phyloP scores from a whole-genome alignment of 1,284 basidiomycete species.

The Hemileia vastatrix region DNA sequence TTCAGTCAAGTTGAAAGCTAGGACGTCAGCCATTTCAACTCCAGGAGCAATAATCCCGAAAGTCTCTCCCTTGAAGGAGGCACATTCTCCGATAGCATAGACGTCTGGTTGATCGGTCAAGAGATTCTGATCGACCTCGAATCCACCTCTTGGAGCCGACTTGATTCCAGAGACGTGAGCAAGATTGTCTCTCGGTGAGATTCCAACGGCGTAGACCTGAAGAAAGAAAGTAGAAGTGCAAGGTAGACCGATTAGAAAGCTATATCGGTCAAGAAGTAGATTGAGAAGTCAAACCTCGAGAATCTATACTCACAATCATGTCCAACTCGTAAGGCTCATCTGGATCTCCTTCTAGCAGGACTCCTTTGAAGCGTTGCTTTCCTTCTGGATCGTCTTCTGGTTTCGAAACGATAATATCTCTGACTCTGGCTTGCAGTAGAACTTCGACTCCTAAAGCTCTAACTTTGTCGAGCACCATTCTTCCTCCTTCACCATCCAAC shows the following conservation, averaged over 20 bases:
- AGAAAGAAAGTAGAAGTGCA: too few species aligned
- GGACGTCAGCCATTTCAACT: constrained; percentile 64
- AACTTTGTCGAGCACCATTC: constrained; percentile 60
- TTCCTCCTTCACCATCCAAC: constrained; percentile 59
- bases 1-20: constrained; percentile 61
- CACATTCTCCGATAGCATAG: constrained; percentile 68
- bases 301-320: constrained; percentile 47
- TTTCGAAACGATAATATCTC: constrained; percentile 45
- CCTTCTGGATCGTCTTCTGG: constrained; percentile 20
- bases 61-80: constrained; percentile 58
- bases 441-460: constrained; percentile 59
- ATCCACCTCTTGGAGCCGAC: constrained; percentile 52
- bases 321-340: constrained; percentile 41
- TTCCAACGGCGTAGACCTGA: too few species aligned
- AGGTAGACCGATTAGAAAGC: constrained; percentile 59
- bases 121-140: constrained; percentile 55
- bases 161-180: constrained; percentile 52
- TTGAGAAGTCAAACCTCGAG: constrained; percentile 50
- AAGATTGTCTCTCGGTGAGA: constrained; percentile 61
- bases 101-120: constrained; percentile 55
- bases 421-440: constrained; percentile 52
- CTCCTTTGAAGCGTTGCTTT: constrained; percentile 31
- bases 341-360: too few species aligned
- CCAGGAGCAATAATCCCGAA: constrained; percentile 64
- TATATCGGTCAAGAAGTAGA: constrained; percentile 49